These are phyloP conservation scores for Solanum neorickii DNA, from an alignment of 257 asterid genomes.

Conservation along the genomic window DNA sequence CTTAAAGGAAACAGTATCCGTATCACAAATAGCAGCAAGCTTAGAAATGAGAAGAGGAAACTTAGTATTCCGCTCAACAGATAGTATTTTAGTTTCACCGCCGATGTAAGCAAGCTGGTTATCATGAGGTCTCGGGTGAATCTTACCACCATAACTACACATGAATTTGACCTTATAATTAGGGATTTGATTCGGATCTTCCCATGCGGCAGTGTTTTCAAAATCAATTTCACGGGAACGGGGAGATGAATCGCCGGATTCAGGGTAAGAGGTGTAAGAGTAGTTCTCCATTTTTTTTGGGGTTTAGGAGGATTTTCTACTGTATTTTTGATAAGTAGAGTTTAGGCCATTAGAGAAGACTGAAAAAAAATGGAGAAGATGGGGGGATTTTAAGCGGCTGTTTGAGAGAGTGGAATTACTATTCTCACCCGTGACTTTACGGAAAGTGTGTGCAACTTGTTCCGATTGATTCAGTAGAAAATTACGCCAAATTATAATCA, in stretches of 20 bases:
- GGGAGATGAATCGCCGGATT: slow-evolving; percentile 88
- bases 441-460: not conserved
- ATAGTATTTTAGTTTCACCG: slow-evolving; percentile 85
- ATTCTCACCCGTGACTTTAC: not conserved
- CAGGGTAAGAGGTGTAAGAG: slow-evolving; percentile 73
- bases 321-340: not conserved
- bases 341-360: not conserved
- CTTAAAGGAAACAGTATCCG: slow-evolving; percentile 54
- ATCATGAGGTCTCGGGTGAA: slow-evolving; percentile 87
- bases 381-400: not conserved
- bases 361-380: not conserved
- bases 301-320: not conserved
- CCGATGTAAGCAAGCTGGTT: slow-evolving; percentile 75
- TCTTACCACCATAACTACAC: slow-evolving; percentile 97
- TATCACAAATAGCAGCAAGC: slow-evolving; percentile 51
- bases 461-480: not conserved
- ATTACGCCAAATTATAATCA: not conserved
- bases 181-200: slow-evolving; percentile 21
- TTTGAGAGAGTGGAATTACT: not conserved
- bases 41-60: slow-evolving; percentile 38
- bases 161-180: slow-evolving; percentile 63
- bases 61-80: slow-evolving; percentile 66
- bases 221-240: slow-evolving; percentile 83
- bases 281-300: slow-evolving; percentile 47
- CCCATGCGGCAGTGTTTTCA: slow-evolving; percentile 78